A percentile compares a stretch with the other conserved stretches of the same genome.
Conservation (phyloP, 805 yeast genomes). For the Torulaspora delbrueckii region DNA sequence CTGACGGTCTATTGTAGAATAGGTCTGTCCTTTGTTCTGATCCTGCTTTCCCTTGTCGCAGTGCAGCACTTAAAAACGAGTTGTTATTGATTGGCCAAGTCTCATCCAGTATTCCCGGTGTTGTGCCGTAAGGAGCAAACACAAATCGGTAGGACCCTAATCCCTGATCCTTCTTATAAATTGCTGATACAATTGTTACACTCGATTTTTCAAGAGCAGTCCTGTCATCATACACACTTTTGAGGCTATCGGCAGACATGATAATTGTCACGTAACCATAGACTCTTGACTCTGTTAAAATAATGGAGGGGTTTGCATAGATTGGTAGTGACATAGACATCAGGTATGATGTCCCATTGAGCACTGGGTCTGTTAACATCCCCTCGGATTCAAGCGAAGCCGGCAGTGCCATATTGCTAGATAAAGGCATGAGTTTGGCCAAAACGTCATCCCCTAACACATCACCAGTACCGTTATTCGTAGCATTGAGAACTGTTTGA, state of each 20-base stretch:
- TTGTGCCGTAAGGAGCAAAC: slow-evolving; percentile 37
- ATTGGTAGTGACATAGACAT: slow-evolving; percentile 78
- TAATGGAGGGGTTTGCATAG: slow-evolving; percentile 65
- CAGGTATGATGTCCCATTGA: slow-evolving; percentile 44
- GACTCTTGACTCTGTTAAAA: slow-evolving; percentile 51
- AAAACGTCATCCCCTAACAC: slow-evolving; percentile 32
- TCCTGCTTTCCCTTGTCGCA: slow-evolving; percentile 40
- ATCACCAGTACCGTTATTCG: slow-evolving; percentile 39
- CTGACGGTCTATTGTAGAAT: slow-evolving; percentile 39
- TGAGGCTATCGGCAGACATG: slow-evolving; percentile 43
- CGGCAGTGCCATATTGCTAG: slow-evolving; percentile 44
- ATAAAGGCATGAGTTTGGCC: slow-evolving; percentile 47
- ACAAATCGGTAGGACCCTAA: slow-evolving; percentile 39
- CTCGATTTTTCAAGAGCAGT: slow-evolving; percentile 39
- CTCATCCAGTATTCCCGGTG: slow-evolving; percentile 16
- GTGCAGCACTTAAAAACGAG: slow-evolving; percentile 36
- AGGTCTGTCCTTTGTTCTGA: slow-evolving; percentile 37
- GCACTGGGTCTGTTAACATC: slow-evolving; percentile 62
- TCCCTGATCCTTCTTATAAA: slow-evolving; percentile 9
- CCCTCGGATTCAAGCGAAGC: slow-evolving; percentile 42
- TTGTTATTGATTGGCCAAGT: slow-evolving; percentile 29
- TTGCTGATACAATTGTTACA: slow-evolving; percentile 33
- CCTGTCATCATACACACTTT: slow-evolving; percentile 39
- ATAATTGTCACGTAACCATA: slow-evolving; percentile 68
- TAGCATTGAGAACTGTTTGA: slow-evolving; percentile 42